Percentiles rank a stretch among this genome's conserved stretches.
Conservation (phyloP, 441 rosid genomes). For the Erodium chrysanthum region DNA sequence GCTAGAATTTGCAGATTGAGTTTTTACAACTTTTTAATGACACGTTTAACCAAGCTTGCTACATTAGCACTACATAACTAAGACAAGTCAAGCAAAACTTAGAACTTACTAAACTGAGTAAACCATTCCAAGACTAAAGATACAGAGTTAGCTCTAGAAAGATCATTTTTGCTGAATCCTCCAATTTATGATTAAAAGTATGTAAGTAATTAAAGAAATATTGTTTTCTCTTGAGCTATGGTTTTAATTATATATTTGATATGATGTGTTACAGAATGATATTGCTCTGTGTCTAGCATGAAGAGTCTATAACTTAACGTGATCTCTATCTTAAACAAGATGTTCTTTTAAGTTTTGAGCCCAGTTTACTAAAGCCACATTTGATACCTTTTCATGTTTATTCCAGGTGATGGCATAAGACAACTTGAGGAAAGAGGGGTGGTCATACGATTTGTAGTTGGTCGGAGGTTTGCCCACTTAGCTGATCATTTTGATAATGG, state of each 20-base stretch:
- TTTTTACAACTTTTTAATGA: background rate
- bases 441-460: constrained; percentile 77
- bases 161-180: too few relatives aligned
- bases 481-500: constrained; percentile 21
- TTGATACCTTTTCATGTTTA: constrained; percentile 7
- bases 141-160: too few relatives aligned
- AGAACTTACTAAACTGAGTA: too few relatives aligned
- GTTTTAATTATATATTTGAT: background rate
- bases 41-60: background rate
- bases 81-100: too few relatives aligned
- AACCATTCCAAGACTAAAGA: too few relatives aligned
- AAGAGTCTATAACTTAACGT: background rate
- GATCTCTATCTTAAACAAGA: background rate
- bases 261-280: background rate
- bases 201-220: background rate
- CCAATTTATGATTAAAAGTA: background rate
- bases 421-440: constrained; percentile 90
- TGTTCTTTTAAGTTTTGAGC: background rate
- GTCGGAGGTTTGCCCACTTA: constrained; percentile 58
- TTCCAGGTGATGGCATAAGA: constrained; percentile 63
- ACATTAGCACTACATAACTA: background rate
- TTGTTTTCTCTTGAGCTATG: background rate
- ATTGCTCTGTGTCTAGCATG: background rate
- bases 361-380: background rate
- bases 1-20: background rate